phyloP scores from a whole-genome alignment of 306 rosid genomes.

The Vigna reflexopilosa region DNA sequence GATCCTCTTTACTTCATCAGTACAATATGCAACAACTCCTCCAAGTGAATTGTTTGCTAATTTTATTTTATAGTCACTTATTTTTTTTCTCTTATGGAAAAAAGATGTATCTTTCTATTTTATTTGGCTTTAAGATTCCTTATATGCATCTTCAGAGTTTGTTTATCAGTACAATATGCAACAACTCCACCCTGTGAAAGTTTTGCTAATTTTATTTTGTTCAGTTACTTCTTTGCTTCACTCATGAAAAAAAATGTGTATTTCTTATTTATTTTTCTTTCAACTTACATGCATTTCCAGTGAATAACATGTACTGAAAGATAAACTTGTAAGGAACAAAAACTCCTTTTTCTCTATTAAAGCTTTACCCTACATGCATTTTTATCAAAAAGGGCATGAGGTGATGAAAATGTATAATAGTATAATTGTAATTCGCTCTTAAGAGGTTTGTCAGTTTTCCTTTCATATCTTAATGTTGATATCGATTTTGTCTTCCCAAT shows the following conservation, averaged over 20 bases:
- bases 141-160: constrained; percentile 23
- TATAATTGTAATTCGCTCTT: constrained; percentile 20
- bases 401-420: constrained; percentile 5
- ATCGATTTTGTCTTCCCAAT: constrained; percentile 25
- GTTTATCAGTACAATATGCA: constrained; percentile 21
- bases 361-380: constrained; percentile 13
- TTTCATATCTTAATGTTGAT: constrained; percentile 31
- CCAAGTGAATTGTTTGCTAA: not conserved
- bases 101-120: constrained; percentile 15
- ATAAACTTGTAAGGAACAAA: not conserved
- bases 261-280: constrained; percentile 11
- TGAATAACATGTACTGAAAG: constrained; percentile 27
- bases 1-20: not conserved
- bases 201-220: constrained; percentile 31
- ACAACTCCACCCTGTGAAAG: not conserved
- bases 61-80: constrained; percentile 37
- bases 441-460: constrained; percentile 5
- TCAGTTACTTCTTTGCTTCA: constrained; percentile 31
- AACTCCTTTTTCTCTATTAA: not conserved
- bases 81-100: constrained; percentile 31
- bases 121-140: constrained; percentile 14
- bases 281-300: constrained; percentile 29
- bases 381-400: constrained; percentile 30
- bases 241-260: constrained; percentile 9
- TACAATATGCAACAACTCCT: constrained; percentile 25